Evolutionary conservation across 495 filamentous ascomycete genomes (phyloP), one percentile per base, ranked within the genome.

Genomic region (Penicillium waksmanii): DNA sequence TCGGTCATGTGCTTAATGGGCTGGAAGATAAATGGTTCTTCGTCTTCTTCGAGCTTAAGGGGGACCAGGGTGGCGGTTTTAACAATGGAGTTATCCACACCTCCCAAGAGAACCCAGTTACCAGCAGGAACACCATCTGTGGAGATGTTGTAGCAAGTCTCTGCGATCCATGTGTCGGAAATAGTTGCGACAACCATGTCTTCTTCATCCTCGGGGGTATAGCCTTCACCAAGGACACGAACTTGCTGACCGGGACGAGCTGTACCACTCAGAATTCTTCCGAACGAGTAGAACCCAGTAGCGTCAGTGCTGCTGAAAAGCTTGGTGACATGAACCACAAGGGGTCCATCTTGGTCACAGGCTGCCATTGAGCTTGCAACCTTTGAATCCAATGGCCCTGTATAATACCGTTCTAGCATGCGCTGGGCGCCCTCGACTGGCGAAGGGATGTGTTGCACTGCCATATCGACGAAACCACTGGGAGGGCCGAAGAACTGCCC

Each of bases 51-150:
- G 34, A 96, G 80, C 62, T 86, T 88, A 40, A 84, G 85, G 17
- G 91, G 86, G n/a, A 98, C 87, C 50, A 98, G 76, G 2, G 95
- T 98, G n/a, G 95, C 95, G 21, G 91, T 93, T 72, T 98, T 98
- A 71, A 98, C 91, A 67, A 98, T 98, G 8, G 96, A 98, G 73
- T 97, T 97, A 78, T 98, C 93, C 44, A 98, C 87, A 1, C 95
- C 95, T 42, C 89, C 86, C 3, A 98, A 78, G 19, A 98, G 80
- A 17, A 96, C 93, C 85, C 89, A 91, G 71, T 95, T 97, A n/a
- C 95, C 95, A 7, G 95, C 96, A 0, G 96, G 95, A 10, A 98
- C 89, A 51, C 96, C 95, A 63, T 89, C 89, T 0, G 89, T 93
- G 8, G 92, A 85, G 53, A 98, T 88, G 61, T 93, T 96, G 71